Percentiles rank a stretch among this genome's conserved stretches.
Conservation (phyloP, 208 protist species). For the Acanthamoeba royreba region DNA sequence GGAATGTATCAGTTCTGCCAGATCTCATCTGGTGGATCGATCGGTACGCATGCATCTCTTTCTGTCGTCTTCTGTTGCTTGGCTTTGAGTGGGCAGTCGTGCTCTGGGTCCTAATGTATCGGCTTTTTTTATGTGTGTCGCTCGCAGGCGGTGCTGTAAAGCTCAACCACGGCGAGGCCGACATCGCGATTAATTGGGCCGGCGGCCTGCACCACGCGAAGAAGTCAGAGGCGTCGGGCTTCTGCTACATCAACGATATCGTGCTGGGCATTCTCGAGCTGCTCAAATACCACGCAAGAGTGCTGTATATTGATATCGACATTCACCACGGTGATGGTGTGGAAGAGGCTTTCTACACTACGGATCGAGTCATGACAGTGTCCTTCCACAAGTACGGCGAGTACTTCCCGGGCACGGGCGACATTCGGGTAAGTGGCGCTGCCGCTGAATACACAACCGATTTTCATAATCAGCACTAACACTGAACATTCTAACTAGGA, state of each 20-base stretch:
- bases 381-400: slow-evolving; percentile 98
- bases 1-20: slow-evolving; percentile 86
- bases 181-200: slow-evolving; percentile 98
- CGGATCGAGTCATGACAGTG: slow-evolving; percentile 99
- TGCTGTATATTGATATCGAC: slow-evolving; percentile 99
- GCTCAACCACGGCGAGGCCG: slow-evolving; percentile 86
- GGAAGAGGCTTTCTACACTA: slow-evolving; percentile 98
- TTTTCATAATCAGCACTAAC: neutral
- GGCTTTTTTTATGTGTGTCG: neutral
- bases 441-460: neutral
- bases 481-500: slow-evolving; percentile 62
- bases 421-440: slow-evolving; percentile 69
- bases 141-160: slow-evolving; percentile 87
- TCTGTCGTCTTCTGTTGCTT: neutral
- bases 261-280: slow-evolving; percentile 98
- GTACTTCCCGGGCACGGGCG: slow-evolving; percentile 98
- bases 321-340: slow-evolving; percentile 99
- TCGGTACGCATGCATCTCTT: slow-evolving; percentile 68
- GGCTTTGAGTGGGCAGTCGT: neutral
- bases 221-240: slow-evolving; percentile 87
- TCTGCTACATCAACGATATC: slow-evolving; percentile 99
- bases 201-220: slow-evolving; percentile 91
- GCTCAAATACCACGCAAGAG: slow-evolving; percentile 92
- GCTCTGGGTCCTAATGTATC: neutral
- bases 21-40: slow-evolving; percentile 84